Conservation (phyloP, 306 rosid species). For the Parietaria judaica region DNA sequence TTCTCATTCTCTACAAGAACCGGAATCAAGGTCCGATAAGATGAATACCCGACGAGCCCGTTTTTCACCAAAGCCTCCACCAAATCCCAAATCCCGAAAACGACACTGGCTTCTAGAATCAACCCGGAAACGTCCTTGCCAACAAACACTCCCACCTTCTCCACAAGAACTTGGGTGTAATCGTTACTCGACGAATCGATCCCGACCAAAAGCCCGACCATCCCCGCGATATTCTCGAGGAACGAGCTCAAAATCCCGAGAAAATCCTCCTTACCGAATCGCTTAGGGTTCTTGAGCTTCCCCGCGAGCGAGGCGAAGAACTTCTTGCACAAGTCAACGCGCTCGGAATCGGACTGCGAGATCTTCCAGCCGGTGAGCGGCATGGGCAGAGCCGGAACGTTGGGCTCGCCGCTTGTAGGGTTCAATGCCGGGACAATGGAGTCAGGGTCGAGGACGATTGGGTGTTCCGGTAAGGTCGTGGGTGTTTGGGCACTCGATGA, state of each 20-base stretch:
- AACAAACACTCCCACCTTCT: constrained; percentile 33
- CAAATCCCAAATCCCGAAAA: constrained; percentile 66
- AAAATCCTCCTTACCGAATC: constrained; percentile 40
- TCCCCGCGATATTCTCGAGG: constrained; percentile 41
- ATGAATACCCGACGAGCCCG: constrained; percentile 40
- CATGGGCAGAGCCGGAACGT: constrained; percentile 27
- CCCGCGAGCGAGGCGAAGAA: constrained; percentile 38
- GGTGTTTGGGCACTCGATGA: constrained; percentile 26
- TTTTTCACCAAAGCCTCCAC: constrained; percentile 51
- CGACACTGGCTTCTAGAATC: constrained; percentile 57
- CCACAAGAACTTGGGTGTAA: constrained; percentile 37
- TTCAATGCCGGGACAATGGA: constrained; percentile 39
- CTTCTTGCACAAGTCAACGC: constrained; percentile 40
- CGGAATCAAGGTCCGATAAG: constrained; percentile 38
- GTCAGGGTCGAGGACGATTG: constrained; percentile 61
- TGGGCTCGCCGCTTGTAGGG: constrained; percentile 27
- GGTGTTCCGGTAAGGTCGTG: constrained; percentile 35
- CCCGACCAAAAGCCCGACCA: constrained; percentile 29
- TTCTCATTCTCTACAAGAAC: constrained; percentile 46
- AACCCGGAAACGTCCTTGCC: constrained; percentile 45
- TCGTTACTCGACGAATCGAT: constrained; percentile 23
- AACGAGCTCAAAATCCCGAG: constrained; percentile 36
- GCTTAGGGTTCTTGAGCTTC: constrained; percentile 31
- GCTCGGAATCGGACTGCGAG: constrained; percentile 36
- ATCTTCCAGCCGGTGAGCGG: constrained; percentile 60